These are phyloP conservation scores for Wickerhamomyces canadensis DNA, from an alignment of 805 yeast species.

Conservation along the genomic window DNA sequence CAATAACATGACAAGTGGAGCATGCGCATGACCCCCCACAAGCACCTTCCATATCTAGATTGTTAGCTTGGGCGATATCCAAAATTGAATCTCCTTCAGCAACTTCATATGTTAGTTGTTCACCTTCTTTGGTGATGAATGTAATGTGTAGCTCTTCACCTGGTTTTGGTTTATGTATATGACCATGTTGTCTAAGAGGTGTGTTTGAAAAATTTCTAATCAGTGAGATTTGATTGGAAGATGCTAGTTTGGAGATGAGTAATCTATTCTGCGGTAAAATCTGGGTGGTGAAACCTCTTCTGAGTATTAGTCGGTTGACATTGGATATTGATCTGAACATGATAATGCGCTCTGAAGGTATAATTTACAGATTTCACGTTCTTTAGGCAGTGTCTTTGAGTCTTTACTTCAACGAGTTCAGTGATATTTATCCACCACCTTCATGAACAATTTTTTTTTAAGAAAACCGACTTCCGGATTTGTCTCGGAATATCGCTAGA, in stretches of 20 bases:
- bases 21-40: conserved; percentile 99
- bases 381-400: too few relatives aligned
- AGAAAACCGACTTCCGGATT: not conserved
- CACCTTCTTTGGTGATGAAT: conserved; percentile 88
- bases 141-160: conserved; percentile 90
- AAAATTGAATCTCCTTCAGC: conserved; percentile 87
- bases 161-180: conserved; percentile 81
- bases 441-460: not conserved
- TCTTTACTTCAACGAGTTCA: too few relatives aligned
- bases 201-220: conserved; percentile 27
- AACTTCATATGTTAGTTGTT: conserved; percentile 75
- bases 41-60: conserved; percentile 95
- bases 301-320: not conserved
- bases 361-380: too few relatives aligned
- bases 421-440: not conserved
- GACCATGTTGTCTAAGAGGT: conserved; percentile 55
- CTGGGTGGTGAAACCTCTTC: not conserved
- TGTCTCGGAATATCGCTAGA: not conserved
- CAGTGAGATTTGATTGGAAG: conserved; percentile 13
- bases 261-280: not conserved
- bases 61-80: conserved; percentile 92
- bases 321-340: conserved; percentile 1
- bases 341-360: not conserved
- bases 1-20: conserved; percentile 94
- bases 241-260: not conserved